Percentiles rank a stretch among this genome's conserved stretches.
phyloP scores from a whole-genome alignment of 1,284 basidiomycete species.

The Puccinia brachypodii region DNA sequence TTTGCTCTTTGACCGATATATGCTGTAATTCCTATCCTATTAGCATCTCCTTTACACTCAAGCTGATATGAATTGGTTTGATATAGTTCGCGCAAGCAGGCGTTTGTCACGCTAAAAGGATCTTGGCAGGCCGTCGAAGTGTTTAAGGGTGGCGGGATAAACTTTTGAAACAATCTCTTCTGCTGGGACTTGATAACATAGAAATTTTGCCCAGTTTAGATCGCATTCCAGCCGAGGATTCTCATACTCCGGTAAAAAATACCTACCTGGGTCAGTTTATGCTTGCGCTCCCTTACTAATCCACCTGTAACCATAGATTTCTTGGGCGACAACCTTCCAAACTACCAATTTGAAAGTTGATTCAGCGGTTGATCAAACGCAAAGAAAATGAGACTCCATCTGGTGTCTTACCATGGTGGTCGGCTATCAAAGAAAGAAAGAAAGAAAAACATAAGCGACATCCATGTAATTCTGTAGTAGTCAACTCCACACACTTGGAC shows the following conservation, averaged over 20 bases:
- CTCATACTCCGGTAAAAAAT: background rate
- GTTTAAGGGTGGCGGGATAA: background rate
- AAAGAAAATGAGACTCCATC: background rate
- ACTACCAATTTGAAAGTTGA: background rate
- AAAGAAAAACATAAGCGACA: background rate
- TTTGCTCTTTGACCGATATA: constrained; percentile 20
- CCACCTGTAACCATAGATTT: background rate
- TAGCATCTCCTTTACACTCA: background rate
- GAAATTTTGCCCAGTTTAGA: too few species aligned
- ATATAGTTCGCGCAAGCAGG: constrained; percentile 30
- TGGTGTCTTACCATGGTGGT: constrained; percentile 25
- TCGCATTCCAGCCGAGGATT: too few species aligned
- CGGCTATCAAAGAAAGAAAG: constrained; percentile 1
- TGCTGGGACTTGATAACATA: background rate
- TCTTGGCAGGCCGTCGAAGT: background rate
- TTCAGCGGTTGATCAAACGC: background rate
- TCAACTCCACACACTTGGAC: constrained; percentile 1
- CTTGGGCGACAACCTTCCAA: constrained; percentile 26
- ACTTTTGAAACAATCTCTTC: background rate
- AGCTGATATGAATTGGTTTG: constrained; percentile 3
- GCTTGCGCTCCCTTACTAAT: background rate
- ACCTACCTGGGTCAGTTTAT: background rate
- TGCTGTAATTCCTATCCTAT: constrained; percentile 30
- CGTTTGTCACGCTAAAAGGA: constrained; percentile 11
- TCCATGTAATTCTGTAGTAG: background rate